Conservation (phyloP, 73 alveolate genomes). For the Paramecium primaurelia region DNA sequence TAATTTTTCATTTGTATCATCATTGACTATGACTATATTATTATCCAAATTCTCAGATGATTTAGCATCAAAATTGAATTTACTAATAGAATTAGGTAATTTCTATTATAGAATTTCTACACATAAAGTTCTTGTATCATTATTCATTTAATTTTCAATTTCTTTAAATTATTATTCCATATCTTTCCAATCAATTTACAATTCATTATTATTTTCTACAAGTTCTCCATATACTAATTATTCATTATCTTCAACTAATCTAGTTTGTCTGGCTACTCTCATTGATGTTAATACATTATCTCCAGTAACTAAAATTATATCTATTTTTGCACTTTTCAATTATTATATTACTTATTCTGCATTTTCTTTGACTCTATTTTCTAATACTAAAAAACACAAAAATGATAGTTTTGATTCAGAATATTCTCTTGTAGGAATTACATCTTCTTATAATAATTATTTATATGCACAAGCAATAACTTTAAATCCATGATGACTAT, state of each 20-base stretch:
- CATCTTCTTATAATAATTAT: not conserved
- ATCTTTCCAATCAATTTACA: not conserved
- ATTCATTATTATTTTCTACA: not conserved
- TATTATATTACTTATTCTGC: not conserved
- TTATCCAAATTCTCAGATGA: not conserved
- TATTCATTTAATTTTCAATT: not conserved
- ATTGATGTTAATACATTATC: constrained; percentile 6
- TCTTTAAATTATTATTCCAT: not conserved
- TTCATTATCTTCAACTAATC: not conserved
- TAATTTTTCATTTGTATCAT: not conserved
- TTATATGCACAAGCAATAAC: constrained; percentile 44
- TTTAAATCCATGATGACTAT: constrained; percentile 13
- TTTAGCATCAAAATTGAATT: not conserved
- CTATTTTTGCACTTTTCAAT: not conserved
- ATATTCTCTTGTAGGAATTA: not conserved
- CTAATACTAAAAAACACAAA: not conserved
- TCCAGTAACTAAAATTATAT: not conserved
- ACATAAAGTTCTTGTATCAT: not conserved
- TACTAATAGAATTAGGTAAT: not conserved
- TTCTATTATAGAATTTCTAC: not conserved
- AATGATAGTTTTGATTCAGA: not conserved
- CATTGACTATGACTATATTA: not conserved
- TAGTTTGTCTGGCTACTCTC: not conserved
- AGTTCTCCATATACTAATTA: not conserved
- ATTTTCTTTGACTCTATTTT: not conserved